These are phyloP conservation scores for Auriculariales sp. DNA, from an alignment of 768 basidiomycete species.

Conservation along the genomic window DNA sequence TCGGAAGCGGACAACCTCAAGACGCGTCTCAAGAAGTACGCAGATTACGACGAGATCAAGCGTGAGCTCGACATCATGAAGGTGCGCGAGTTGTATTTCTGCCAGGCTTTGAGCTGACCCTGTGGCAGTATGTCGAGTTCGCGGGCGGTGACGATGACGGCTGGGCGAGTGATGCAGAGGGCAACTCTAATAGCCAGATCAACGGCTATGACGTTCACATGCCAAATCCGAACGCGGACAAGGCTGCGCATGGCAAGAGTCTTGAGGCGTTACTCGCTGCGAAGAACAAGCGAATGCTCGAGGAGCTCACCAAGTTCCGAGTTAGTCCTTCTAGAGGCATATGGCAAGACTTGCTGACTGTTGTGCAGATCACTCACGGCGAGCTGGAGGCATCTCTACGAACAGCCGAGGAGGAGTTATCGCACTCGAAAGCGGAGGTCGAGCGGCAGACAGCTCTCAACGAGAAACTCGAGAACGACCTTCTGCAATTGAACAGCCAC, in stretches of 20 bases:
- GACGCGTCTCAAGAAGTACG: conserved; percentile 52
- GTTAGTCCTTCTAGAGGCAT: conserved; percentile 25
- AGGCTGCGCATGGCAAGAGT: conserved; percentile 62
- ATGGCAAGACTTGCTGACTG: not conserved
- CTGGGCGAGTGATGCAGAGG: conserved; percentile 22
- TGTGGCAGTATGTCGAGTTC: conserved; percentile 81
- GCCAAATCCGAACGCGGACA: conserved; percentile 81
- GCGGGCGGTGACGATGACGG: conserved; percentile 69
- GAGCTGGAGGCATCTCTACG: conserved; percentile 65
- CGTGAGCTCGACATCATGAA: conserved; percentile 98
- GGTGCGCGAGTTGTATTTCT: conserved; percentile 26
- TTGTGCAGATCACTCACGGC: conserved; percentile 55
- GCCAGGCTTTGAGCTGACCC: not conserved
- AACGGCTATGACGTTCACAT: conserved; percentile 39
- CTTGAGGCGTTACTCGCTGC: conserved; percentile 81
- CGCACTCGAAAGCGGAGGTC: conserved; percentile 45
- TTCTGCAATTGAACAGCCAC: conserved; percentile 65
- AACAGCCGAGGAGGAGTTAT: conserved; percentile 41
- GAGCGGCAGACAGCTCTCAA: conserved; percentile 69
- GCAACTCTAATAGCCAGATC: conserved; percentile 13
- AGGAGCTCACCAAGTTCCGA: conserved; percentile 84
- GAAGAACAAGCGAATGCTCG: conserved; percentile 86
- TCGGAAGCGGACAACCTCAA: conserved; percentile 57
- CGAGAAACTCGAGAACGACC: conserved; percentile 84
- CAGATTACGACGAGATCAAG: conserved; percentile 94